Evolutionary conservation across 1,284 basidiomycete species (phyloP), one percentile per base, ranked within the genome.

Genomic region (Apiotrichum siamense): DNA sequence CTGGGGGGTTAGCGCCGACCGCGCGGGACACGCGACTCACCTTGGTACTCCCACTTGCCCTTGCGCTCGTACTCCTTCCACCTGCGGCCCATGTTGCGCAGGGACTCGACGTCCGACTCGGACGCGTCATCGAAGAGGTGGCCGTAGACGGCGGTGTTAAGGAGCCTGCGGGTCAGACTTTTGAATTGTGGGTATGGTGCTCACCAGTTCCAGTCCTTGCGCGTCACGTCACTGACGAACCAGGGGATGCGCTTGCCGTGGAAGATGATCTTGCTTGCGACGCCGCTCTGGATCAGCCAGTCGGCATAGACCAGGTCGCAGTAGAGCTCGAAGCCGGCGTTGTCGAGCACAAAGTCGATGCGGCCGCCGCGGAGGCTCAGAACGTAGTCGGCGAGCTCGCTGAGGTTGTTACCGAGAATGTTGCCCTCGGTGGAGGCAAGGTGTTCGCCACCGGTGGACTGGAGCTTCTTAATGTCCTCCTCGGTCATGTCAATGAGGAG

Each of bases 401-500:
- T 75, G 56, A 96, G 78, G 70, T 73, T 55, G 65, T 72, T 71
- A 35, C 67, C 69, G 54, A 72, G 61, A 54, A 75, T 77, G 70
- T 97, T 97, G 78, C 94, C 92, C 76, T 97, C 92, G 0, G 93
- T 96, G 1, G 90, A 88, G 7, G 93, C 92, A 41, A 97, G 83
- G 61, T 92, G 85, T 50, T 94, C 93, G 26, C 92, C 92, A 24
- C 93, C 94, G 20, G 93, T 97, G 17, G 90, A 92, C 73, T 98
- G 93, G n/a, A 97, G 80, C 49, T 87, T 83, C 75, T 94, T 94
- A 77, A 98, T 97, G 73, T 97, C 93, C 39, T 97, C 93, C 75
- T 97, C 93, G 13, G 89, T 90, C 93, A 97, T 97, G 77, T 97
- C 91, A 76, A 97, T 97, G 49, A 97, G 80, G 29, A 97, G 81